A percentile compares a stretch with the other conserved stretches of the same genome.
Evolutionary conservation across 371 early-diverging fungal species (phyloP).

Genomic region (Coelomomyces lativittatus): DNA sequence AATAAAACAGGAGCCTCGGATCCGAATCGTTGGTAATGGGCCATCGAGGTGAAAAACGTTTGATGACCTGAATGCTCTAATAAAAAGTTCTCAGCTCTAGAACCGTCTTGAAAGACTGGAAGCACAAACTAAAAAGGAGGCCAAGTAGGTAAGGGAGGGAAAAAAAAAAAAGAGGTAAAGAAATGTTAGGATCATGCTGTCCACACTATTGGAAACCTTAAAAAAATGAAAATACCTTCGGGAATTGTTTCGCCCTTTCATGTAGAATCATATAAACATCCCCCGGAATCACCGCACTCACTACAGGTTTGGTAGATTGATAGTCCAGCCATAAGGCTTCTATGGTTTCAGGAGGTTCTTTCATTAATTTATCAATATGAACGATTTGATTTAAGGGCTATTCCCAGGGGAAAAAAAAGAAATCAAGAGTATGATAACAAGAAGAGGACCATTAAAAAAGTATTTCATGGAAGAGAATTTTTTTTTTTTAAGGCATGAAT

Average conservation of each 20-base stretch:
- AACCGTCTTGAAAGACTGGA: background rate
- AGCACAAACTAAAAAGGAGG: background rate
- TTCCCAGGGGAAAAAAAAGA: no score
- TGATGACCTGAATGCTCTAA: conserved; percentile 1
- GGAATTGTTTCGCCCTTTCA: conserved; percentile 1
- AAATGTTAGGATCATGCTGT: background rate
- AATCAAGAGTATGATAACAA: no score
- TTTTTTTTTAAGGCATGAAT: background rate
- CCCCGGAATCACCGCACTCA: background rate
- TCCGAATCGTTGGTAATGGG: background rate
- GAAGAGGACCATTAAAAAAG: no score
- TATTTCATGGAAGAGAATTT: no score
- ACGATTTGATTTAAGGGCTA: background rate
- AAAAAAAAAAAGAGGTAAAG: background rate
- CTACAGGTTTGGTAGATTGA: background rate
- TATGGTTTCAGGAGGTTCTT: background rate
- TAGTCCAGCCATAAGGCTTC: conserved; percentile 1
- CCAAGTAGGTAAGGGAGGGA: background rate
- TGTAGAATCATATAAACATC: background rate
- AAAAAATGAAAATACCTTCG: background rate
- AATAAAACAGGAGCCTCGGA: conserved; percentile 1
- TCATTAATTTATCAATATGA: background rate
- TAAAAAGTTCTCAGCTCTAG: background rate
- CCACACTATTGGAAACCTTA: no score
- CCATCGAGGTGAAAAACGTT: conserved; percentile 2